These are phyloP conservation scores for Dothideomycetidae sp. DNA, from an alignment of 2,329 filamentous ascomycete species.

Conservation along the genomic window DNA sequence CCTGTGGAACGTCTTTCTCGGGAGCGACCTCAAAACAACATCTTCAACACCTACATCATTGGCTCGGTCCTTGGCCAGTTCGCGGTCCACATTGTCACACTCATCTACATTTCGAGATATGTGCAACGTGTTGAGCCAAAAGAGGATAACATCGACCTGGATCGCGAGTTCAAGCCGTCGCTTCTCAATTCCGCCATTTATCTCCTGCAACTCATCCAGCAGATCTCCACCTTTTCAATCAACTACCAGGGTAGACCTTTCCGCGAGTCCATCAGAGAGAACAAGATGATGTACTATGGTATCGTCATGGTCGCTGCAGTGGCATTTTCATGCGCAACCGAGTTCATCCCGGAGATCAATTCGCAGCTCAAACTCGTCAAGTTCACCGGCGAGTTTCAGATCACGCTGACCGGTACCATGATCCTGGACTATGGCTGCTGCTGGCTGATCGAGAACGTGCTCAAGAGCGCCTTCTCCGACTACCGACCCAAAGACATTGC, in stretches of 20 bases:
- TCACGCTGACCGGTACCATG: slow-evolving; percentile 74
- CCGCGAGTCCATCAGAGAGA: slow-evolving; percentile 88
- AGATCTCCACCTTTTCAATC: slow-evolving; percentile 97
- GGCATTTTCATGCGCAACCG: slow-evolving; percentile 86
- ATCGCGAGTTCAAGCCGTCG: slow-evolving; percentile 86
- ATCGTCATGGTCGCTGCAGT: slow-evolving; percentile 80
- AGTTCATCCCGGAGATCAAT: slow-evolving; percentile 92
- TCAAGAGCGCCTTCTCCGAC: slow-evolving; percentile 81
- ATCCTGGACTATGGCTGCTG: slow-evolving; percentile 74
- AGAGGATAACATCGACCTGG: slow-evolving; percentile 61
- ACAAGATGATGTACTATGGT: slow-evolving; percentile 96
- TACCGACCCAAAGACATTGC: slow-evolving; percentile 91
- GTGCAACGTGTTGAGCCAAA: slow-evolving; percentile 71
- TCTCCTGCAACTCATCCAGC: slow-evolving; percentile 92
- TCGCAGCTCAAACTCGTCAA: slow-evolving; percentile 83
- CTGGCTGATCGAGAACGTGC: slow-evolving; percentile 69
- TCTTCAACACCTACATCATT: slow-evolving; percentile 98
- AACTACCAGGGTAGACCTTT: slow-evolving; percentile 98
- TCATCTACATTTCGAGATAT: slow-evolving; percentile 85
- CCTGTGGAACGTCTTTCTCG: slow-evolving; percentile 91
- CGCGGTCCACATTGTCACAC: slow-evolving; percentile 80
- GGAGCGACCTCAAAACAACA: slow-evolving; percentile 94
- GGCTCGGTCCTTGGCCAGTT: slow-evolving; percentile 96
- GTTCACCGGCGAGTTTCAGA: slow-evolving; percentile 79
- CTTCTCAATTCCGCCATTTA: slow-evolving; percentile 95